Evolutionary conservation across 2,329 filamentous ascomycete genomes (phyloP).

Genomic region (Diaporthe sp.): DNA sequence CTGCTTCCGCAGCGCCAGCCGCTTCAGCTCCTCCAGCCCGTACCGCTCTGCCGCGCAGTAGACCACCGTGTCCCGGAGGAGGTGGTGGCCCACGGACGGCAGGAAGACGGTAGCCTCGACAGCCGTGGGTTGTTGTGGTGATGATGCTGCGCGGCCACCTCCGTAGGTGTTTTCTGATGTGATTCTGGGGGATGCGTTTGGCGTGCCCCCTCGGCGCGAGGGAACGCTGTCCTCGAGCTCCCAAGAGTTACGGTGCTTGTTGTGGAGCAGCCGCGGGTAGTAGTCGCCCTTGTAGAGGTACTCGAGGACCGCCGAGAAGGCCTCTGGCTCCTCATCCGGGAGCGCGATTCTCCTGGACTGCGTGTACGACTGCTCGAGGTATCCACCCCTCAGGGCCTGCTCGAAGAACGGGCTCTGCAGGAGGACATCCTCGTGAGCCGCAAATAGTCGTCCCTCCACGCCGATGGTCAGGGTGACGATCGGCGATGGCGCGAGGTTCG

Average conservation of each 20-base stretch:
- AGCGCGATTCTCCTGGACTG: conserved; percentile 83
- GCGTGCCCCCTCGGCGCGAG: conserved; percentile 50
- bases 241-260: conserved; percentile 88
- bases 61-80: conserved; percentile 92
- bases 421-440: conserved; percentile 93
- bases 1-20: conserved; percentile 91
- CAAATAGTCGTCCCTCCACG: conserved; percentile 87
- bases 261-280: conserved; percentile 87
- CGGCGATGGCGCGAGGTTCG: conserved; percentile 63
- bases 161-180: conserved; percentile 47
- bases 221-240: conserved; percentile 79
- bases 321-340: conserved; percentile 83
- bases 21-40: conserved; percentile 91
- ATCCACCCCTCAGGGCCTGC: conserved; percentile 76
- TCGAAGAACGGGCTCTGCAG: conserved; percentile 87
- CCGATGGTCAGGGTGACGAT: conserved; percentile 91
- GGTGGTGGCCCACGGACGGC: conserved; percentile 75
- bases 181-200: conserved; percentile 63
- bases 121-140: conserved; percentile 67
- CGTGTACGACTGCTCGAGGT: conserved; percentile 64
- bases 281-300: conserved; percentile 98
- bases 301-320: conserved; percentile 93
- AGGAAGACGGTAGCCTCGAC: conserved; percentile 84
- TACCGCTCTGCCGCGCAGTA: conserved; percentile 95
- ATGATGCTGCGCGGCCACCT: conserved; percentile 55